These are phyloP conservation scores for Saccharum hybrid DNA, from an alignment of 202 grass and related monocot genomes.

Conservation along the genomic window DNA sequence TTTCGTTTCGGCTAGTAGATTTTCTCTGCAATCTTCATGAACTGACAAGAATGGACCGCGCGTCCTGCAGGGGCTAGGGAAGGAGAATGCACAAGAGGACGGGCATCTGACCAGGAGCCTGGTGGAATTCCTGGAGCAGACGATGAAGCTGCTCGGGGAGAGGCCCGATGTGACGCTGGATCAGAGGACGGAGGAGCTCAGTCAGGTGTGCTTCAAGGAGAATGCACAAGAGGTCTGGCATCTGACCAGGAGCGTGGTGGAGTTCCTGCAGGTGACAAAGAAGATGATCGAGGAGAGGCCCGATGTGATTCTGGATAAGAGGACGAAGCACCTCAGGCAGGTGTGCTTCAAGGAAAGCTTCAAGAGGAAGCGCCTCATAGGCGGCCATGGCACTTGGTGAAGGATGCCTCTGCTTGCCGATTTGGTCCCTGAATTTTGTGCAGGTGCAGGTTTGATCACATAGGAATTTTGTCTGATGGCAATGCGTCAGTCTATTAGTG, in stretches of 20 bases:
- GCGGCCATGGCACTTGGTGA: conserved; percentile 8
- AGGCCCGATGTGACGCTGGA: conserved; percentile 35
- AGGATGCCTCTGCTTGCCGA: neutral
- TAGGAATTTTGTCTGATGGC: conserved; percentile 13
- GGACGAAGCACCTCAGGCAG: conserved; percentile 56
- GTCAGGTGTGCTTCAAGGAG: conserved; percentile 63
- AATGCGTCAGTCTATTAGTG: neutral
- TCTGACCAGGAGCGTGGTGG: neutral
- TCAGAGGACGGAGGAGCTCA: conserved; percentile 40
- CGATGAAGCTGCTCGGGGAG: conserved; percentile 52
- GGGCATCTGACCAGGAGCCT: neutral
- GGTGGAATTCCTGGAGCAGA: conserved; percentile 38
- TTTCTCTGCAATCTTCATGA: conserved; percentile 13
- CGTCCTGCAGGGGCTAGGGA: conserved; percentile 33
- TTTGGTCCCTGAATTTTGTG: neutral
- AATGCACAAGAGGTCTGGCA: neutral
- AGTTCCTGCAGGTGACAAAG: conserved; percentile 41
- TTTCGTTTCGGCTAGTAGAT: neutral
- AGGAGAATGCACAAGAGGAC: neutral
- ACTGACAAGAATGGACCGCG: neutral
- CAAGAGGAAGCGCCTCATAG: conserved; percentile 55
- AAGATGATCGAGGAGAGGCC: conserved; percentile 53
- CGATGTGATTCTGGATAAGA: conserved; percentile 28
- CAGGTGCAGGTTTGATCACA: conserved; percentile 2
- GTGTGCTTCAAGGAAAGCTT: conserved; percentile 64